These are phyloP conservation scores for Acmispon strigosus DNA, from an alignment of 306 rosid genomes.

Conservation along the genomic window DNA sequence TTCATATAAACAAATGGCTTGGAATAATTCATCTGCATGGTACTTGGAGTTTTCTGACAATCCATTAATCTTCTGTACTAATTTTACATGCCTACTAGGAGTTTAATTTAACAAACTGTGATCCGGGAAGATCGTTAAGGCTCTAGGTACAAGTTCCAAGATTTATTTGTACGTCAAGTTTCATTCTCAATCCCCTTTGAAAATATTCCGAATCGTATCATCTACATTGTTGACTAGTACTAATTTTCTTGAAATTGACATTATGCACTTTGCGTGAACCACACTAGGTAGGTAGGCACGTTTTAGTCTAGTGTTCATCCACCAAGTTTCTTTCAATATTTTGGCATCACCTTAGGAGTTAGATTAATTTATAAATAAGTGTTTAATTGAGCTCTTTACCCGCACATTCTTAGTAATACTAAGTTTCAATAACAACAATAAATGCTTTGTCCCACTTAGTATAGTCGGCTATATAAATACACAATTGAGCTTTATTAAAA, in stretches of 20 bases:
- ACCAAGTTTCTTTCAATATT: no score
- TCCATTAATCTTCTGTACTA: not conserved
- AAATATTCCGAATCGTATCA: no score
- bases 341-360: no score
- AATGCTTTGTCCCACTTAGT: no score
- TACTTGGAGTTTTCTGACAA: not conserved
- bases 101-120: not conserved
- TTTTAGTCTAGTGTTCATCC: no score
- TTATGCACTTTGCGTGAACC: constrained; percentile 16
- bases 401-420: no score
- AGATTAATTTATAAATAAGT: no score
- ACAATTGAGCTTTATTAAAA: no score
- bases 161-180: not conserved
- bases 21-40: not conserved
- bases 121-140: not conserved
- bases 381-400: no score
- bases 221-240: not conserved
- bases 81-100: not conserved
- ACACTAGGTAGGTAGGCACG: not conserved
- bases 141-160: constrained; percentile 19
- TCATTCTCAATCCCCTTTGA: not conserved
- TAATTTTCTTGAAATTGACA: constrained; percentile 16
- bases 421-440: no score
- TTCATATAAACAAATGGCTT: not conserved
- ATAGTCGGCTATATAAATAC: no score